These are phyloP conservation scores for Geotrichum armillariae DNA, from an alignment of 1,139 yeast species.

Conservation along the genomic window DNA sequence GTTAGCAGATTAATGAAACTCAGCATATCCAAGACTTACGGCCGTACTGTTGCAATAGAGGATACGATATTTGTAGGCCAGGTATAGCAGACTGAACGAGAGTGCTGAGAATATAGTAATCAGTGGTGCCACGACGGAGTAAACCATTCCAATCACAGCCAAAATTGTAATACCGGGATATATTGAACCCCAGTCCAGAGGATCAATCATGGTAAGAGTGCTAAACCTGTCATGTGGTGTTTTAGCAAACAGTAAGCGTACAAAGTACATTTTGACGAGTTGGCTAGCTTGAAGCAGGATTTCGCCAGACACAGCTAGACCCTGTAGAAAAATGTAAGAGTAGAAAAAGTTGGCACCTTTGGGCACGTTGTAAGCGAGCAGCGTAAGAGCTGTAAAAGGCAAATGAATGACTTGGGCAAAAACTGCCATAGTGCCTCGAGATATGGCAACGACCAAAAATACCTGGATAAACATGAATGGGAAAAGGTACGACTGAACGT, in stretches of 20 bases:
- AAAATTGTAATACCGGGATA: conserved; percentile 76
- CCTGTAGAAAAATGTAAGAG: conserved; percentile 69
- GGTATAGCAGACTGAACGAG: conserved; percentile 55
- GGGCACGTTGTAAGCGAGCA: conserved; percentile 74
- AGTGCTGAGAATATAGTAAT: conserved; percentile 63
- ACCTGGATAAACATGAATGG: conserved; percentile 77
- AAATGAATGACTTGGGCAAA: conserved; percentile 63
- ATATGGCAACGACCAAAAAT: conserved; percentile 79
- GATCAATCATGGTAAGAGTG: conserved; percentile 47
- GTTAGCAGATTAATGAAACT: conserved; percentile 11
- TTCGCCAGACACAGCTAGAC: conserved; percentile 68
- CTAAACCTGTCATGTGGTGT: conserved; percentile 62
- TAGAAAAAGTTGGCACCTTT: conserved; percentile 81
- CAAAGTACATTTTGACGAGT: conserved; percentile 44
- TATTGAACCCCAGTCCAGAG: conserved; percentile 70
- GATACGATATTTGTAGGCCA: conserved; percentile 64
- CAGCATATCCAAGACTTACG: neutral
- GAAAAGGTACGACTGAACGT: conserved; percentile 74
- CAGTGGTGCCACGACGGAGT: conserved; percentile 75
- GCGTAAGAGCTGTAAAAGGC: conserved; percentile 69
- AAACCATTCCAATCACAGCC: conserved; percentile 74
- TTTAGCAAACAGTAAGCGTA: conserved; percentile 44
- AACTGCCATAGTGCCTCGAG: conserved; percentile 74
- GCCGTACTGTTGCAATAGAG: conserved; percentile 47
- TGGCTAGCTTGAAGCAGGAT: conserved; percentile 52